phyloP scores from a whole-genome alignment of 139 green algal genomes.

The Eudorina sp. region DNA sequence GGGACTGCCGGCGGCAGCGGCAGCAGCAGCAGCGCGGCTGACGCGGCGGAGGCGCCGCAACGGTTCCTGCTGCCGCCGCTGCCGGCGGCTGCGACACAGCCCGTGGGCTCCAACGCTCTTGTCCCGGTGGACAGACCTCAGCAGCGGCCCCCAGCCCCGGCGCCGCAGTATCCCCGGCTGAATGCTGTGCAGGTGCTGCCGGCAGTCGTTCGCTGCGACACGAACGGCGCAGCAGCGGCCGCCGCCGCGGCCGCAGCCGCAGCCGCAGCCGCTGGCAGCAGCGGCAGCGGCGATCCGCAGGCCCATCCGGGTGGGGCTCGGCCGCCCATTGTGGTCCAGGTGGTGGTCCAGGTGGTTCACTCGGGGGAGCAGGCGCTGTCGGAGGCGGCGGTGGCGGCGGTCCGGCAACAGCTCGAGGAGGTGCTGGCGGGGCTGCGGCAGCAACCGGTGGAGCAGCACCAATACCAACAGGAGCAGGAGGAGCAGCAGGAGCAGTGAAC shows the following conservation, averaged over 20 bases:
- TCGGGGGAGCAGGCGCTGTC: neutral
- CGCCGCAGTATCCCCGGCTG: neutral
- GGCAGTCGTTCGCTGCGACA: neutral
- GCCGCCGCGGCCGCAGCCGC: neutral
- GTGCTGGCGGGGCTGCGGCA: neutral
- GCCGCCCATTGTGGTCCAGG: neutral
- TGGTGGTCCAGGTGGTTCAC: conserved; percentile 29
- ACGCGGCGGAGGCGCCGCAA: too few species aligned
- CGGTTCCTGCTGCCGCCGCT: neutral
- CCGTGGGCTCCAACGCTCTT: too few species aligned
- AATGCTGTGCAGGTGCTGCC: neutral
- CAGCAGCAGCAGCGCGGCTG: too few species aligned
- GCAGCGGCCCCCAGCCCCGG: too few species aligned
- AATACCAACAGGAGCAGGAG: neutral
- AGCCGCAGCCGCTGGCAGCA: neutral
- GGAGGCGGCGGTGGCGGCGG: neutral
- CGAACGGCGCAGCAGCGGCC: neutral
- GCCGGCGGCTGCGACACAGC: neutral
- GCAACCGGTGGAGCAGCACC: neutral
- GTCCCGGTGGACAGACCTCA: too few species aligned
- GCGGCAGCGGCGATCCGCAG: neutral
- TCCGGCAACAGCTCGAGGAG: neutral
- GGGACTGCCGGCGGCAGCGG: too few species aligned
- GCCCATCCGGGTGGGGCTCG: neutral
- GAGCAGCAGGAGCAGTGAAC: neutral